phyloP scores from a whole-genome alignment of 1,284 basidiomycete species.

The Ceratobasidium sp. region DNA sequence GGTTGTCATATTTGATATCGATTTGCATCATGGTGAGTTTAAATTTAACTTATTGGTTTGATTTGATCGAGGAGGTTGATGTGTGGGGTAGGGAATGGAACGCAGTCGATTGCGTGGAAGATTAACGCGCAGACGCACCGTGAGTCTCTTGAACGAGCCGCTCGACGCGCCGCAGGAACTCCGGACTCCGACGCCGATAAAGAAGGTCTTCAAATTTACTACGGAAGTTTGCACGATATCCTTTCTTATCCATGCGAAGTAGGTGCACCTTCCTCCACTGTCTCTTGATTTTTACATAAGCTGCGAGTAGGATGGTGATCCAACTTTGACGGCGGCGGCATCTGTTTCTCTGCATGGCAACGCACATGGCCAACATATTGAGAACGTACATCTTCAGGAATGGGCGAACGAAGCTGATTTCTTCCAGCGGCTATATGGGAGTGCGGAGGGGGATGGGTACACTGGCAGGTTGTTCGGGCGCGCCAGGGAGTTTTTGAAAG shows the following conservation, averaged over 20 bases:
- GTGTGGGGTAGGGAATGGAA: slow-evolving; percentile 80
- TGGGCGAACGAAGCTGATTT: slow-evolving; percentile 85
- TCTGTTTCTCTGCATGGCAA: slow-evolving; percentile 80
- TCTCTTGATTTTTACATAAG: background rate
- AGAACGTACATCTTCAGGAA: slow-evolving; percentile 89
- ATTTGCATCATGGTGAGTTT: slow-evolving; percentile 27
- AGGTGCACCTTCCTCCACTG: slow-evolving; percentile 46
- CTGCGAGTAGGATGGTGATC: slow-evolving; percentile 79
- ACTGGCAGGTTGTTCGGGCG: slow-evolving; percentile 80
- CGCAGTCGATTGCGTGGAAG: slow-evolving; percentile 91
- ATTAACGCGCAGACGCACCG: slow-evolving; percentile 90
- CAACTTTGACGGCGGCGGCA: slow-evolving; percentile 84
- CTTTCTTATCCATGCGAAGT: slow-evolving; percentile 94
- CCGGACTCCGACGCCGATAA: slow-evolving; percentile 32
- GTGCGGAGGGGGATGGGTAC: slow-evolving; percentile 54
- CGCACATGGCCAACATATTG: slow-evolving; percentile 89
- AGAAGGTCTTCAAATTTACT: slow-evolving; percentile 80
- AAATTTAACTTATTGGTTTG: background rate
- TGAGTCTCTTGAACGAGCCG: slow-evolving; percentile 67
- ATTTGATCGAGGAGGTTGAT: background rate
- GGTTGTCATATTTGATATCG: slow-evolving; percentile 89
- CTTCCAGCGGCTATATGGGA: slow-evolving; percentile 78
- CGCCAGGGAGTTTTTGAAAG: slow-evolving; percentile 79
- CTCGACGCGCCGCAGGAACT: slow-evolving; percentile 54
- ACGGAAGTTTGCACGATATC: slow-evolving; percentile 92